These are phyloP conservation scores for Trametes cinnabarina DNA, from an alignment of 768 basidiomycete genomes.

Conservation along the genomic window DNA sequence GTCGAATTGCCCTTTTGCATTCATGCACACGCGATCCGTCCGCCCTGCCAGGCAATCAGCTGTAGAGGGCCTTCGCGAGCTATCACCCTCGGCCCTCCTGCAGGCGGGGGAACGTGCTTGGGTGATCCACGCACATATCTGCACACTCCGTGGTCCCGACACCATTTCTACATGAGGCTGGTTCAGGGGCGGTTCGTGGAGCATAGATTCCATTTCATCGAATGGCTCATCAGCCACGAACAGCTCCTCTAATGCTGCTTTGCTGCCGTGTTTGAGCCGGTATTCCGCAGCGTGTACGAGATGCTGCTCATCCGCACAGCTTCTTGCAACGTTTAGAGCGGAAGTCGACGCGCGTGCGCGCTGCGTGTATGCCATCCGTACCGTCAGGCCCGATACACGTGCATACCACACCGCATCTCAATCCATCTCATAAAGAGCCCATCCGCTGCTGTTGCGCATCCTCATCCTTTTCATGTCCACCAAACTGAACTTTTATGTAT, in stretches of 20 bases:
- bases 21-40: no score
- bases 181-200: neutral
- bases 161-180: neutral
- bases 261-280: neutral
- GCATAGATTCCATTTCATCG: neutral
- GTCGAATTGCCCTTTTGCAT: no score
- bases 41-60: no score
- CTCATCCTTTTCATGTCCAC: conserved; percentile 25
- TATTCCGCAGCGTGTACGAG: conserved; percentile 2
- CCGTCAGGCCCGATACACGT: conserved; percentile 5
- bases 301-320: neutral
- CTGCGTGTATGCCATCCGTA: neutral
- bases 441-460: conserved; percentile 5
- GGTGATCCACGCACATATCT: neutral
- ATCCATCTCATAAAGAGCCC: conserved; percentile 31
- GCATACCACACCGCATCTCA: conserved; percentile 22
- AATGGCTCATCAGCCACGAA: neutral
- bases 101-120: neutral
- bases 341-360: neutral
- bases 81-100: neutral
- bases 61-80: neutral
- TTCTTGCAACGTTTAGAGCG: neutral
- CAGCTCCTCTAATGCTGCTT: neutral
- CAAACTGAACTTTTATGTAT: conserved; percentile 31
- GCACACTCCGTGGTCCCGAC: neutral